These are phyloP conservation scores for Exophiala aquamarina DNA, from an alignment of 2,329 filamentous ascomycete genomes.

Conservation along the genomic window DNA sequence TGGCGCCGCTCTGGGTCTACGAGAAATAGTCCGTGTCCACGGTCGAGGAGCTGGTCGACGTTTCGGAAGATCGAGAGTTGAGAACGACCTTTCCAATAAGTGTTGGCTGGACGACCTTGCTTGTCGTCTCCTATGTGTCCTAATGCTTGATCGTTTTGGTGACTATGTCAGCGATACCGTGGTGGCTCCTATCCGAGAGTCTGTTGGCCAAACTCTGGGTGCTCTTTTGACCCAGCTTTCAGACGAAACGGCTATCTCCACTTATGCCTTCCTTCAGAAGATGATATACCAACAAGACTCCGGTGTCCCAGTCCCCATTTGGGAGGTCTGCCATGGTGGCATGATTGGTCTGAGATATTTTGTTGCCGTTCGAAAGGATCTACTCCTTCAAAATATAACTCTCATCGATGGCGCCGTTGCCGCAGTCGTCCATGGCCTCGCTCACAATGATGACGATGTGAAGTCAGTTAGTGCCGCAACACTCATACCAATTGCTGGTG, in stretches of 20 bases:
- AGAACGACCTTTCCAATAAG: constrained; percentile 79
- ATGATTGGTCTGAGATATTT: constrained; percentile 97
- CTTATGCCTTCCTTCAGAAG: constrained; percentile 80
- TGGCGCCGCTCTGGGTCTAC: constrained; percentile 89
- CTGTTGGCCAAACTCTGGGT: constrained; percentile 88
- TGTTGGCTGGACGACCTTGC: constrained; percentile 91
- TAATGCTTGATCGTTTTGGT: constrained; percentile 96
- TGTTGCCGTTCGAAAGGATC: constrained; percentile 89
- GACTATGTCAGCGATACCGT: constrained; percentile 98
- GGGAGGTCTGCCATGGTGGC: constrained; percentile 95
- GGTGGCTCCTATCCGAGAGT: constrained; percentile 92
- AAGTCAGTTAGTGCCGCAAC: constrained; percentile 97
- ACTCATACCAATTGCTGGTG: constrained; percentile 89
- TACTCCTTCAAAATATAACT: constrained; percentile 76
- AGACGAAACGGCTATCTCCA: constrained; percentile 73
- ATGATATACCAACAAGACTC: constrained; percentile 91
- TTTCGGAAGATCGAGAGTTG: constrained; percentile 65
- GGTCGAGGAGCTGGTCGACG: constrained; percentile 81
- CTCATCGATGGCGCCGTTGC: constrained; percentile 91
- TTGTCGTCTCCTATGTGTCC: constrained; percentile 90
- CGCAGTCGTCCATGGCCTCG: constrained; percentile 92
- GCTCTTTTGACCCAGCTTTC: constrained; percentile 84
- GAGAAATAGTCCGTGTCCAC: constrained; percentile 90
- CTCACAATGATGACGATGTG: constrained; percentile 90
- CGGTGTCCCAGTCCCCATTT: constrained; percentile 70